Evolutionary conservation across 495 filamentous ascomycete genomes (phyloP).

Genomic region (Podospora anserina): DNA sequence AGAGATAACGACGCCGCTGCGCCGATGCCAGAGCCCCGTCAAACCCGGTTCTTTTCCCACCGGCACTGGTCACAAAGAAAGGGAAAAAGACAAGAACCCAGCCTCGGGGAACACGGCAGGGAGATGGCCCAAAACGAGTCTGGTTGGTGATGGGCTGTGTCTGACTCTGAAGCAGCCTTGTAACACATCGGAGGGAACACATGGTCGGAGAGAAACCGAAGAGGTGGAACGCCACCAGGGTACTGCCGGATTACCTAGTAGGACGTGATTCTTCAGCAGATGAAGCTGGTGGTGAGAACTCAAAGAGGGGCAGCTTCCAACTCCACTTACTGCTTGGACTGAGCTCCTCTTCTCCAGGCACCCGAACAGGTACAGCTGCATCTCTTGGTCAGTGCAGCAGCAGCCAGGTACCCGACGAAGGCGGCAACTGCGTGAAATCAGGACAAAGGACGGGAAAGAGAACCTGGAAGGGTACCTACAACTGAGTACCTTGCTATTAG

Average conservation of each 20-base stretch:
- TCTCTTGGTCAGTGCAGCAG: conserved; percentile 4
- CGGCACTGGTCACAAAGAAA: not conserved
- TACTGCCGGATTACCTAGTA: not conserved
- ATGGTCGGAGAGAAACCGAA: not conserved
- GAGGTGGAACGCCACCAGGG: not conserved
- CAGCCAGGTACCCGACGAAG: conserved; percentile 23
- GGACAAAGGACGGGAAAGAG: not conserved
- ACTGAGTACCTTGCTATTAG: not conserved
- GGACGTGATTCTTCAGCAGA: not conserved
- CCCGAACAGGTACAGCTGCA: conserved; percentile 19
- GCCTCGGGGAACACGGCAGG: not conserved
- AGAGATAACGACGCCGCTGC: not conserved
- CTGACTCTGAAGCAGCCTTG: conserved; percentile 9
- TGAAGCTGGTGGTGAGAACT: not conserved
- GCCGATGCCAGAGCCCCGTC: not conserved
- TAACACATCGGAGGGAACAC: conserved; percentile 4
- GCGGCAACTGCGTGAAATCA: conserved; percentile 2
- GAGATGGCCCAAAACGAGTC: not conserved
- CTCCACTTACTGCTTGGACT: not conserved
- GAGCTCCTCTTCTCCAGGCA: conserved; percentile 16
- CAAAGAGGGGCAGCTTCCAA: not conserved
- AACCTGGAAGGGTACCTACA: too few species aligned
- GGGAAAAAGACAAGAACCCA: not conserved
- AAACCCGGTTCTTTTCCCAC: not conserved
- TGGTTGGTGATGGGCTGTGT: not conserved